phyloP scores from a whole-genome alignment of 2,329 filamentous ascomycete genomes.

The Hymenoscyphus fraxineus region DNA sequence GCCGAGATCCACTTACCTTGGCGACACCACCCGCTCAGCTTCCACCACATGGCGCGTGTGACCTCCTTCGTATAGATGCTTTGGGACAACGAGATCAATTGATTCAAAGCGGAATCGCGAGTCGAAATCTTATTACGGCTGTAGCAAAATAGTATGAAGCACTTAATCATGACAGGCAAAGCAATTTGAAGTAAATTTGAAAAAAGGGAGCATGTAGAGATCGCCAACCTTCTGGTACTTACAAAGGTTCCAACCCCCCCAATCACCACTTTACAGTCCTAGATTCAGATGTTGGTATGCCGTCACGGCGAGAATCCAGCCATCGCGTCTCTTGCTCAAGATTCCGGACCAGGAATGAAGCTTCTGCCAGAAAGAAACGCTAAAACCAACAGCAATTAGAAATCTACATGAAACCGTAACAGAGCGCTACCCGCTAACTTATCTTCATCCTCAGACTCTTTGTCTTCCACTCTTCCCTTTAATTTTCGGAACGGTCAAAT shows the following conservation, averaged over 20 bases:
- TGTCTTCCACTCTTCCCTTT: slow-evolving; percentile 2
- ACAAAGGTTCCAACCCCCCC: slow-evolving; percentile 24
- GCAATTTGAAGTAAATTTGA: slow-evolving; percentile 5
- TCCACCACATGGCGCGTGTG: slow-evolving; percentile 19
- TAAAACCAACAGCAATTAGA: slow-evolving; percentile 22
- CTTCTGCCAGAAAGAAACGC: slow-evolving; percentile 19
- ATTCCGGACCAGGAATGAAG: slow-evolving; percentile 21
- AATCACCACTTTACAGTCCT: slow-evolving; percentile 6
- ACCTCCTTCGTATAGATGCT: slow-evolving; percentile 10
- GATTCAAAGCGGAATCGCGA: background rate
- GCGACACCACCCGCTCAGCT: slow-evolving; percentile 1
- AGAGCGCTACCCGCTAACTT: slow-evolving; percentile 28
- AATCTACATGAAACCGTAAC: slow-evolving; percentile 19
- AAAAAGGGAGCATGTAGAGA: slow-evolving; percentile 23
- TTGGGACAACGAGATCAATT: background rate
- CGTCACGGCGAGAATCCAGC: background rate
- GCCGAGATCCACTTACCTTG: slow-evolving; percentile 5
- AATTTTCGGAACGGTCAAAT: background rate
- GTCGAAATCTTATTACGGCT: background rate
- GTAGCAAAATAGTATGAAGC: background rate
- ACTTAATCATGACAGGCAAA: background rate
- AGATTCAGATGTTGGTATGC: background rate
- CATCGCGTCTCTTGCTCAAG: slow-evolving; percentile 11
- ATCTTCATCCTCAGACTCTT: slow-evolving; percentile 24
- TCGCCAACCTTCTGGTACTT: slow-evolving; percentile 35